These are phyloP conservation scores for Xylaria sp. DNA, from an alignment of 2,329 filamentous ascomycete species.

Conservation along the genomic window DNA sequence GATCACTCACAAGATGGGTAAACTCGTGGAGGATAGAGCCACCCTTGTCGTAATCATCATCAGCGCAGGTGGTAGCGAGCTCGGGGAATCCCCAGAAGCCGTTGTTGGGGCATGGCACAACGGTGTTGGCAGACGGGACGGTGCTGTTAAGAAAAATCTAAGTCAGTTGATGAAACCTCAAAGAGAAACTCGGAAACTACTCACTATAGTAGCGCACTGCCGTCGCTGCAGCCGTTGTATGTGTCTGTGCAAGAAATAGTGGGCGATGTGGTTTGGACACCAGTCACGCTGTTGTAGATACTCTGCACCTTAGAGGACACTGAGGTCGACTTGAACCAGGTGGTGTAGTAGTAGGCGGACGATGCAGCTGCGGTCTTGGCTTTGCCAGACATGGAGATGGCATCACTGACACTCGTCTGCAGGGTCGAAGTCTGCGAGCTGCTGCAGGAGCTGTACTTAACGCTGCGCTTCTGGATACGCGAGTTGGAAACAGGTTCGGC, in stretches of 20 bases:
- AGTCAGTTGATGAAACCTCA: slow-evolving; percentile 10
- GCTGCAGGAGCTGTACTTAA: slow-evolving; percentile 35
- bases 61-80: slow-evolving; percentile 26
- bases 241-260: slow-evolving; percentile 38
- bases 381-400: slow-evolving; percentile 33
- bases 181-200: neutral
- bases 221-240: slow-evolving; percentile 33
- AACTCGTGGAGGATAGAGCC: slow-evolving; percentile 39
- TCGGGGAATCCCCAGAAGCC: slow-evolving; percentile 36
- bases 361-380: slow-evolving; percentile 31
- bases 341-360: slow-evolving; percentile 35
- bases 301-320: slow-evolving; percentile 28
- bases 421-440: slow-evolving; percentile 33
- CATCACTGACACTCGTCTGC: slow-evolving; percentile 31
- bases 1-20: slow-evolving; percentile 34
- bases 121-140: slow-evolving; percentile 34
- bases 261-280: slow-evolving; percentile 37
- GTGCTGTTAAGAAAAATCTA: slow-evolving; percentile 22
- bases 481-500: slow-evolving; percentile 33
- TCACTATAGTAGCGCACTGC: slow-evolving; percentile 37
- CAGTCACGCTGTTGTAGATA: slow-evolving; percentile 35
- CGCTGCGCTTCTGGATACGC: slow-evolving; percentile 38
- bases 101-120: slow-evolving; percentile 35
- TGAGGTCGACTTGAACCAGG: slow-evolving; percentile 38
- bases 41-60: slow-evolving; percentile 39